Evolutionary conservation across 106 monocot genomes (phyloP).

Genomic region (Alisma plantagoaquatica): DNA sequence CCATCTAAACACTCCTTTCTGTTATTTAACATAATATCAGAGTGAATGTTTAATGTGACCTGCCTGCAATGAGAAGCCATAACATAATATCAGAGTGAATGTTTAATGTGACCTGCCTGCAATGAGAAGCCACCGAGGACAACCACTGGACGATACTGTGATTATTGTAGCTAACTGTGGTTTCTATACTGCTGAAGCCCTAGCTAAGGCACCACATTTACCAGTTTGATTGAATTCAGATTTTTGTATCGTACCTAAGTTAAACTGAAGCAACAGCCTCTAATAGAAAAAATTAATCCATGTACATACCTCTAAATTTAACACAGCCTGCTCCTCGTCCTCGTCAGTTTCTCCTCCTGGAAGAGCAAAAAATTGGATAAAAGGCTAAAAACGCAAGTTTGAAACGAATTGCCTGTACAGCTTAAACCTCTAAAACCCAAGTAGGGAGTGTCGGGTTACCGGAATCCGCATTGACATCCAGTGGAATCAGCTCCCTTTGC

Average conservation of each 20-base stretch:
- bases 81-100: too few species aligned
- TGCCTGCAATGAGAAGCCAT: too few species aligned
- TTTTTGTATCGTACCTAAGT: neutral
- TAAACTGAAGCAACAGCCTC: neutral
- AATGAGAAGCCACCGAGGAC: neutral
- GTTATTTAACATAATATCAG: too few species aligned
- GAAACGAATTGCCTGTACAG: neutral
- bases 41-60: too few species aligned
- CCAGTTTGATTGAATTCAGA: too few species aligned
- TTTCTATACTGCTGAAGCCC: too few species aligned
- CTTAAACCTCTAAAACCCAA: neutral
- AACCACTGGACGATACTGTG: neutral
- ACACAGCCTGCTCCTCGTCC: constrained; percentile 61
- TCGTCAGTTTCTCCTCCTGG: constrained; percentile 31
- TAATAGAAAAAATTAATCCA: neutral
- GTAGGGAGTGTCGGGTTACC: constrained; percentile 5
- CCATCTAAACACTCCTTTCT: too few species aligned
- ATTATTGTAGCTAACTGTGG: too few species aligned
- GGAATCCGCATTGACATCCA: constrained; percentile 23
- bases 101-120: too few species aligned
- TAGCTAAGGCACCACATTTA: too few species aligned
- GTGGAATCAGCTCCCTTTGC: constrained; percentile 72
- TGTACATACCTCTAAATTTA: constrained; percentile 49
- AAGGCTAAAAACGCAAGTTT: neutral
- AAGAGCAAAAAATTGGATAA: constrained; percentile 1